Evolutionary conservation across 192 early-diverging fungal genomes (phyloP).

Genomic region (Pilaira anomala): DNA sequence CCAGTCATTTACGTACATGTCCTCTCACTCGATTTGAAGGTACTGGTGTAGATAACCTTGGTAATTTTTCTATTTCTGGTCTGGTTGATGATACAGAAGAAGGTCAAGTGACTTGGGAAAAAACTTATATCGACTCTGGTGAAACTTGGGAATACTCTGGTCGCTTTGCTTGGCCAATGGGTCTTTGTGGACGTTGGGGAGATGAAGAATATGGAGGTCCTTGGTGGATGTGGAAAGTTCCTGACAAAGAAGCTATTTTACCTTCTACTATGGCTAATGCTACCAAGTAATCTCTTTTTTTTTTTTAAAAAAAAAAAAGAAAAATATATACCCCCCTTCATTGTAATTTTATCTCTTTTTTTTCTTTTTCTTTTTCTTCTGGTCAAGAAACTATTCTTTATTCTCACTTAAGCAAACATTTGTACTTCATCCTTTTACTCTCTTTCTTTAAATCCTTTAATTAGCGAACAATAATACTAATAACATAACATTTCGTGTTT

Average conservation of each 20-base stretch:
- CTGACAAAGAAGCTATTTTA: slow-evolving; percentile 7
- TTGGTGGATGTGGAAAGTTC: slow-evolving; percentile 39
- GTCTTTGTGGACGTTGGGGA: slow-evolving; percentile 36
- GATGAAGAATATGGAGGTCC: slow-evolving; percentile 41
- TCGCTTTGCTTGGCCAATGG: slow-evolving; percentile 35
- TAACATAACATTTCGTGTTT: too few species aligned
- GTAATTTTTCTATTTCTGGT: slow-evolving; percentile 30
- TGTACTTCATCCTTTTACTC: not conserved
- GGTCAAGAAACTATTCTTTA: slow-evolving; percentile 1
- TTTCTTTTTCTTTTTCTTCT: not conserved
- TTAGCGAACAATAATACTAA: too few species aligned
- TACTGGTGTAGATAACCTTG: slow-evolving; percentile 31
- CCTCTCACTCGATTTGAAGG: slow-evolving; percentile 37
- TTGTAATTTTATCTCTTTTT: slow-evolving; percentile 9
- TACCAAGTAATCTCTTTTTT: too few species aligned
- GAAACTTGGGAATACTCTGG: slow-evolving; percentile 40
- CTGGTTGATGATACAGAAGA: slow-evolving; percentile 36
- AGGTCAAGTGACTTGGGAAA: slow-evolving; percentile 37
- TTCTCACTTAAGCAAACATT: not conserved
- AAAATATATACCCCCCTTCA: not conserved
- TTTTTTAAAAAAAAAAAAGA: slow-evolving; percentile 1
- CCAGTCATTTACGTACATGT: slow-evolving; percentile 18
- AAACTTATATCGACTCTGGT: slow-evolving; percentile 30
- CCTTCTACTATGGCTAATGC: not conserved
- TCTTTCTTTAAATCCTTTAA: too few species aligned